These are phyloP conservation scores for Medicago arabica DNA, from an alignment of 306 rosid species.

Conservation along the genomic window DNA sequence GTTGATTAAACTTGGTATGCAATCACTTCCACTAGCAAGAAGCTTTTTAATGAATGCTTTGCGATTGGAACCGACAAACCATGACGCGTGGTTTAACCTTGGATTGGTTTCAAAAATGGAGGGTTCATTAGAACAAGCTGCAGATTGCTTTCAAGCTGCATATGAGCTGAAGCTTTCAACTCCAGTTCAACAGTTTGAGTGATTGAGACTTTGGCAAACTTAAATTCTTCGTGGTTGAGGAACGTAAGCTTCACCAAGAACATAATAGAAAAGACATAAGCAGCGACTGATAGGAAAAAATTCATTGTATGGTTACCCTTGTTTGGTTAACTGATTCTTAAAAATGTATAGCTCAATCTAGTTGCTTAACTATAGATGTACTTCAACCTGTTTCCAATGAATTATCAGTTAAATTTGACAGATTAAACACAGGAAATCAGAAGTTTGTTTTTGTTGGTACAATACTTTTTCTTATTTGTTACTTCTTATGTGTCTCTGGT, in stretches of 20 bases:
- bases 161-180: constrained; percentile 68
- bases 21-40: constrained; percentile 69
- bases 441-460: neutral
- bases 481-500: neutral
- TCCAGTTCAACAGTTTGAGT: constrained; percentile 68
- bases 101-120: constrained; percentile 71
- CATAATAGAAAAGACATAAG: constrained; percentile 29
- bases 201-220: constrained; percentile 29
- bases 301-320: constrained; percentile 23
- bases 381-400: constrained; percentile 27
- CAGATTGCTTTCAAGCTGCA: constrained; percentile 87
- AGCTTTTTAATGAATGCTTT: constrained; percentile 81
- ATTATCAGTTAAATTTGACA: constrained; percentile 14
- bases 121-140: constrained; percentile 75
- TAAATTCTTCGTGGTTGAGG: constrained; percentile 24
- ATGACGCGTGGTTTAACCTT: constrained; percentile 78
- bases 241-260: constrained; percentile 24
- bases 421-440: neutral
- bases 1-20: constrained; percentile 62
- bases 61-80: constrained; percentile 76
- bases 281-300: constrained; percentile 1
- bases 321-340: constrained; percentile 22
- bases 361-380: constrained; percentile 36
- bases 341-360: constrained; percentile 42
- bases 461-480: neutral